Conservation (phyloP, 2,329 filamentous ascomycete species). For the Lojkania enalia region DNA sequence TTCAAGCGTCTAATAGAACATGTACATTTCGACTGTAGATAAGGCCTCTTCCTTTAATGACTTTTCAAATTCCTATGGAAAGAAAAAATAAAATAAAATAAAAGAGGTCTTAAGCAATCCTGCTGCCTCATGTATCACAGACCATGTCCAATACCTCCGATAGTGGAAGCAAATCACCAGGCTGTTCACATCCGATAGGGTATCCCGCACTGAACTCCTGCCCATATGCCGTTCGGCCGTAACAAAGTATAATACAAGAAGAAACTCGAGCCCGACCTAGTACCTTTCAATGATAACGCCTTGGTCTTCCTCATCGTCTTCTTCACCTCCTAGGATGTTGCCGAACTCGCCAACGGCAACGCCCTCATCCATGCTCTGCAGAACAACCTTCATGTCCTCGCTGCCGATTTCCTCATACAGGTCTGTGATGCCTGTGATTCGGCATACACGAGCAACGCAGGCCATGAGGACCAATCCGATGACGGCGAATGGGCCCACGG, state of each 20-base stretch:
- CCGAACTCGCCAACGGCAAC: constrained; percentile 38
- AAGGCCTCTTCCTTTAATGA: too few species aligned
- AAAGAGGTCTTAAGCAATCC: too few species aligned
- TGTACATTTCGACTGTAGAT: too few species aligned
- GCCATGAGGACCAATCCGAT: constrained; percentile 51
- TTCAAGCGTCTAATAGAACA: too few species aligned
- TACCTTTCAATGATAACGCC: background rate
- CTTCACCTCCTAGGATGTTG: constrained; percentile 26
- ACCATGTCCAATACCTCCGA: too few species aligned
- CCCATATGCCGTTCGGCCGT: background rate
- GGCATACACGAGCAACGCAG: constrained; percentile 45
- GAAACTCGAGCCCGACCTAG: background rate
- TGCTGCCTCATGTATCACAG: too few species aligned
- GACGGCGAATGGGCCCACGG: constrained; percentile 50
- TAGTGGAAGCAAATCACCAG: too few species aligned
- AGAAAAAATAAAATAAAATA: too few species aligned
- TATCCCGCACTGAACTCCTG: background rate
- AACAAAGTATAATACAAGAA: background rate
- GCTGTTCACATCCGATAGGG: too few species aligned
- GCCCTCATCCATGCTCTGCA: constrained; percentile 49
- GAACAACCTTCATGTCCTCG: constrained; percentile 46
- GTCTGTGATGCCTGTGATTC: constrained; percentile 46
- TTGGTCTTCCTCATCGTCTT: constrained; percentile 34
- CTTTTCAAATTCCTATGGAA: too few species aligned
- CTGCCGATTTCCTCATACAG: constrained; percentile 48